Conservation (phyloP, 768 basidiomycete species). For the Serendipita sp. region DNA sequence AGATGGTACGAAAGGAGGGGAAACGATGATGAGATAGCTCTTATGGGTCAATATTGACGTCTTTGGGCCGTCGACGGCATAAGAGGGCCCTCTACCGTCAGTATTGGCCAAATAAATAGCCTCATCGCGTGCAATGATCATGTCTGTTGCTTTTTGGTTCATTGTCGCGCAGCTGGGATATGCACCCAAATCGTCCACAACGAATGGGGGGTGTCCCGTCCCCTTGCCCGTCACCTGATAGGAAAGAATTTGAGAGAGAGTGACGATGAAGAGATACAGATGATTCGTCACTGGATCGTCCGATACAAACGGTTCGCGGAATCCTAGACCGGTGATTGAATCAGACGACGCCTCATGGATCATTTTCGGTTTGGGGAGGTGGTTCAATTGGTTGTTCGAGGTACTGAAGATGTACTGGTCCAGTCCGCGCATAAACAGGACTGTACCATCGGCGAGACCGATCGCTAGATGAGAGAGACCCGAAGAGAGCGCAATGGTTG, state of each 20-base stretch:
- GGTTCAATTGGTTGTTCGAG: slow-evolving; percentile 40
- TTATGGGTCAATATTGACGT: slow-evolving; percentile 56
- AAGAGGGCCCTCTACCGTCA: slow-evolving; percentile 70
- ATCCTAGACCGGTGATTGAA: slow-evolving; percentile 86
- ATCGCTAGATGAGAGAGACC: slow-evolving; percentile 74
- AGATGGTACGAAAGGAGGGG: slow-evolving; percentile 62
- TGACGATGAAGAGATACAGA: slow-evolving; percentile 70
- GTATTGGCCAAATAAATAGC: slow-evolving; percentile 76
- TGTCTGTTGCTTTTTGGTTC: slow-evolving; percentile 54
- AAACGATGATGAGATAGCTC: slow-evolving; percentile 83
- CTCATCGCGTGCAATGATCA: slow-evolving; percentile 81
- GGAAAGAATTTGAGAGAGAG: slow-evolving; percentile 63
- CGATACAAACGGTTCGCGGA: slow-evolving; percentile 41
- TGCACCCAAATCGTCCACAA: slow-evolving; percentile 75
- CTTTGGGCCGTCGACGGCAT: slow-evolving; percentile 85
- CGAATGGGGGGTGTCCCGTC: slow-evolving; percentile 41
- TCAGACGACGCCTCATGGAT: slow-evolving; percentile 75
- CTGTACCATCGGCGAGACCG: slow-evolving; percentile 89
- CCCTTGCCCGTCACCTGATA: slow-evolving; percentile 62
- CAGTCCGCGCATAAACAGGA: slow-evolving; percentile 78
- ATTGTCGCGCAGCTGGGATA: slow-evolving; percentile 73
- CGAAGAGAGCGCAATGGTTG: slow-evolving; percentile 63
- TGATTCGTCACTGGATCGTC: slow-evolving; percentile 22
- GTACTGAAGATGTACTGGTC: slow-evolving; percentile 70
- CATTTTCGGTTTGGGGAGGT: slow-evolving; percentile 72